Percentiles rank a stretch among this genome's conserved stretches.
Evolutionary conservation across 352 stramenopile species (phyloP).

Genomic region (Pythium plurisporium): DNA sequence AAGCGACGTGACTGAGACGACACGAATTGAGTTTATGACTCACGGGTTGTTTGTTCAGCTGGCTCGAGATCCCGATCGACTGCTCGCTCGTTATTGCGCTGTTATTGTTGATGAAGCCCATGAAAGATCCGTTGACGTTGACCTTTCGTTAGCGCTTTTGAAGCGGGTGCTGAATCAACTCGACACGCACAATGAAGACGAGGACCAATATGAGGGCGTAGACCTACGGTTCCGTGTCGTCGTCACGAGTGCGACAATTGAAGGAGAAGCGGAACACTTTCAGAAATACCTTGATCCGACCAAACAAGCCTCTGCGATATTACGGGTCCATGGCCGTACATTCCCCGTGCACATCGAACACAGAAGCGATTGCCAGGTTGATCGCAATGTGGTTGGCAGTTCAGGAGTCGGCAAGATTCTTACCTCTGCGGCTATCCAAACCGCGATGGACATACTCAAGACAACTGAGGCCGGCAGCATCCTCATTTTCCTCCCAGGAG

Average conservation of each 20-base stretch:
- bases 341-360: slow-evolving; percentile 28
- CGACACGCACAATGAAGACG: neutral
- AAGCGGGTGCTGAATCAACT: slow-evolving; percentile 6
- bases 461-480: slow-evolving; percentile 22
- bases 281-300: slow-evolving; percentile 17
- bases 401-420: slow-evolving; percentile 11
- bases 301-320: slow-evolving; percentile 5
- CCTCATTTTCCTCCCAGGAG: slow-evolving; percentile 24
- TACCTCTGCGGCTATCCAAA: slow-evolving; percentile 16
- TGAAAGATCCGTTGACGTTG: slow-evolving; percentile 27
- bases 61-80: slow-evolving; percentile 7
- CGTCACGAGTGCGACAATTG: slow-evolving; percentile 30
- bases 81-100: slow-evolving; percentile 15
- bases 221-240: slow-evolving; percentile 13
- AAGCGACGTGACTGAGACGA: neutral
- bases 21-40: slow-evolving; percentile 26
- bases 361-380: slow-evolving; percentile 18
- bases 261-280: slow-evolving; percentile 10
- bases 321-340: slow-evolving; percentile 19
- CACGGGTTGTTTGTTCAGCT: slow-evolving; percentile 26
- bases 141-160: slow-evolving; percentile 26
- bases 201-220: no score
- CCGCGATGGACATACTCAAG: slow-evolving; percentile 15
- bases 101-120: slow-evolving; percentile 32
- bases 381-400: slow-evolving; percentile 6